Conservation (phyloP, 352 stramenopile species). For the Peronospora destructor region DNA sequence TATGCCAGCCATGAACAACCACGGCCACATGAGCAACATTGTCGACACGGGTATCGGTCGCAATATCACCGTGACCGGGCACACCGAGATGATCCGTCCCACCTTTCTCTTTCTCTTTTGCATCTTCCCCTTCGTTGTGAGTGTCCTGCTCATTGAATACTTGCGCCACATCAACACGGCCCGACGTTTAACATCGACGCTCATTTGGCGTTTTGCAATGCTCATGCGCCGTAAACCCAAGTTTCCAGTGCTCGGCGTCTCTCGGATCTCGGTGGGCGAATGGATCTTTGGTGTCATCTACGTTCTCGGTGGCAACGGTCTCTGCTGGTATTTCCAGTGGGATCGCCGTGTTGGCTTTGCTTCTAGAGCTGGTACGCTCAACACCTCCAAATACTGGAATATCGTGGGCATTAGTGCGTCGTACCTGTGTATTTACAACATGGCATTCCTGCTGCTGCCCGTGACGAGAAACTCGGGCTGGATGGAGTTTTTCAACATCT, state of each 20-base stretch:
- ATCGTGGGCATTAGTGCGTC: conserved; percentile 44
- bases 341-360: conserved; percentile 34
- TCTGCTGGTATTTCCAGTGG: conserved; percentile 59
- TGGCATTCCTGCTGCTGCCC: conserved; percentile 57
- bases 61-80: conserved; percentile 46
- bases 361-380: conserved; percentile 27
- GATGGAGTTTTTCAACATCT: conserved; percentile 67
- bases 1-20: conserved; percentile 19
- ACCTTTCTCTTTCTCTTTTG: conserved; percentile 67
- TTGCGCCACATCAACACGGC: conserved; percentile 38
- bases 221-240: conserved; percentile 45
- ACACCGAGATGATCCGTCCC: conserved; percentile 59
- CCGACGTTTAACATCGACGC: conserved; percentile 29
- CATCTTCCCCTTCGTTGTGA: conserved; percentile 51
- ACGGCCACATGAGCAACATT: conserved; percentile 35
- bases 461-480: conserved; percentile 52
- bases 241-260: conserved; percentile 37
- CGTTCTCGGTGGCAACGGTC: conserved; percentile 49
- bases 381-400: conserved; percentile 48
- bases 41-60: conserved; percentile 43
- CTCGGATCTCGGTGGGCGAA: conserved; percentile 42
- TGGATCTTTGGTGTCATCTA: conserved; percentile 50
- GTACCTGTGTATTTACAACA: conserved; percentile 66
- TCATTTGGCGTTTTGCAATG: conserved; percentile 37
- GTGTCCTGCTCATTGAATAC: conserved; percentile 46